Evolutionary conservation across 176 grass and related monocot genomes (phyloP).

Genomic region (Echinochloa phyllopogon): DNA sequence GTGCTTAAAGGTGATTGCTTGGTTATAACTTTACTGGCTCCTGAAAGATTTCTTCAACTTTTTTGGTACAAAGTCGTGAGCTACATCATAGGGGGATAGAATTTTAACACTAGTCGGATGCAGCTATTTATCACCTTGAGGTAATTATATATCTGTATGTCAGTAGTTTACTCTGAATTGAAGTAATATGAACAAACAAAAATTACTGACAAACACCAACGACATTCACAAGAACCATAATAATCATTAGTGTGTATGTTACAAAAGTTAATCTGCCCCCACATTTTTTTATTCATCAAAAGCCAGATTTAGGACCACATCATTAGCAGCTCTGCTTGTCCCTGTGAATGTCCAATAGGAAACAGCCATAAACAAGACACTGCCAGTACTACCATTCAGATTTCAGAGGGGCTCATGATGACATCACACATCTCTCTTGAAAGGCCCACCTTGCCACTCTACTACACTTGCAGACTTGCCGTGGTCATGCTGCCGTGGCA

Average conservation of each 20-base stretch:
- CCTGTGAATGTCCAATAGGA: slow-evolving; percentile 42
- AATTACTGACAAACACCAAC: slow-evolving; percentile 6
- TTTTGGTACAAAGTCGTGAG: background rate
- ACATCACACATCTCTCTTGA: slow-evolving; percentile 31
- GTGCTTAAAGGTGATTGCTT: background rate
- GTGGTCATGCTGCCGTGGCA: slow-evolving; percentile 30
- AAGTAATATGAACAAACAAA: background rate
- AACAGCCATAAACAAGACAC: slow-evolving; percentile 33
- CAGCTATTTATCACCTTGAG: background rate
- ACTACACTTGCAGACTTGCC: background rate
- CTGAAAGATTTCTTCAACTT: background rate
- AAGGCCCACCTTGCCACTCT: slow-evolving; percentile 6
- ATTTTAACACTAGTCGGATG: background rate
- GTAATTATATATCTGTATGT: background rate
- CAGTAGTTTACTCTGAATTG: background rate
- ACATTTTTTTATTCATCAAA: background rate
- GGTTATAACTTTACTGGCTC: background rate
- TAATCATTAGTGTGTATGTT: background rate
- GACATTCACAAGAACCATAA: slow-evolving; percentile 12
- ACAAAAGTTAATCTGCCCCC: slow-evolving; percentile 2
- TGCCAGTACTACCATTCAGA: slow-evolving; percentile 41
- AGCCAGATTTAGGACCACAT: slow-evolving; percentile 32
- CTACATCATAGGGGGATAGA: slow-evolving; percentile 20
- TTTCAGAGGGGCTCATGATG: slow-evolving; percentile 45
- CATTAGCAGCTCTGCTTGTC: slow-evolving; percentile 16